These are phyloP conservation scores for Aspergillus vadensis DNA, from an alignment of 2,329 filamentous ascomycete genomes.

Conservation along the genomic window DNA sequence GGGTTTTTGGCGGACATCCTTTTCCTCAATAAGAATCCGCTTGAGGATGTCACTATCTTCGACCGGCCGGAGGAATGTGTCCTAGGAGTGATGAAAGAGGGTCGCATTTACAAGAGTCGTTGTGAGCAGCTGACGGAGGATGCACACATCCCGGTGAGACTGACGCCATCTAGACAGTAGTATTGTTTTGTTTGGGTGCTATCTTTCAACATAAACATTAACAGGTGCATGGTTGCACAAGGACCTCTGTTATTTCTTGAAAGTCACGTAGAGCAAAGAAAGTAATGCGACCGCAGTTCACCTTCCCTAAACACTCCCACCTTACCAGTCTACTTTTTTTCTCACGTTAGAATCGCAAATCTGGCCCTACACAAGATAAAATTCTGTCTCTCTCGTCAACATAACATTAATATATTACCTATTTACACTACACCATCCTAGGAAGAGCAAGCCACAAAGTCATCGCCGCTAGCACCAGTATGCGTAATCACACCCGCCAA, in stretches of 20 bases:
- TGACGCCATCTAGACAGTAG: not conserved
- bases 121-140: constrained; percentile 8
- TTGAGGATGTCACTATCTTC: constrained; percentile 58
- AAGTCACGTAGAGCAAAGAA: too few species aligned
- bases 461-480: constrained; percentile 67
- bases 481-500: constrained; percentile 69
- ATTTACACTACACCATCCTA: not conserved
- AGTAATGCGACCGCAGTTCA: too few species aligned
- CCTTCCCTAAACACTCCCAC: too few species aligned
- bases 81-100: constrained; percentile 58
- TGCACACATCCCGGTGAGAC: constrained; percentile 1
- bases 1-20: constrained; percentile 58
- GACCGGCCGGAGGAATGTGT: constrained; percentile 52
- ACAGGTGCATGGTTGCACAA: too few species aligned
- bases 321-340: too few species aligned
- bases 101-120: constrained; percentile 41
- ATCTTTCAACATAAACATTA: too few species aligned
- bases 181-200: too few species aligned
- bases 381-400: not conserved
- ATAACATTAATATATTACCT: not conserved
- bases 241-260: fast-evolving
- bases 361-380: not conserved
- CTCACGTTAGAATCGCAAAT: not conserved
- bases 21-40: constrained; percentile 55
- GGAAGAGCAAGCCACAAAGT: constrained; percentile 63